Percentiles rank a stretch among this genome's conserved stretches.
phyloP scores from a whole-genome alignment of 129 eudicot species.

The Helianthus tuberosus region DNA sequence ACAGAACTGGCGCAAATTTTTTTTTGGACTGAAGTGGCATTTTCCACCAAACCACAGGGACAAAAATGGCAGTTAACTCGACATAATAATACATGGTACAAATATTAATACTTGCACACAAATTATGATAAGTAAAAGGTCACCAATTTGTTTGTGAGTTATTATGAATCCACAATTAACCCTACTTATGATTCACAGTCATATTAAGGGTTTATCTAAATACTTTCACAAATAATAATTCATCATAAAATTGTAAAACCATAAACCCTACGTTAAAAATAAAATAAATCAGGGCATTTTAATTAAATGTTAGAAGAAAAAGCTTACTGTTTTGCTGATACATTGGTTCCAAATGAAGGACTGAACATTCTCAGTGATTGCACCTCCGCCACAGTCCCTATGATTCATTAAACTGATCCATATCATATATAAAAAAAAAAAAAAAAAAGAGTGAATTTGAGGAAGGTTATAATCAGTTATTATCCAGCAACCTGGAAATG shows the following conservation, averaged over 20 bases:
- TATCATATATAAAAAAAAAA: not conserved
- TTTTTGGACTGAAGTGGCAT: too few relatives aligned
- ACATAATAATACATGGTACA: not conserved
- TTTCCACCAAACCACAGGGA: too few relatives aligned
- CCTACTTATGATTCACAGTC: not conserved
- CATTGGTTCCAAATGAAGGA: slow-evolving; percentile 69
- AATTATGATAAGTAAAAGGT: not conserved
- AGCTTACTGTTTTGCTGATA: slow-evolving; percentile 58
- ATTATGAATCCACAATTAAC: not conserved
- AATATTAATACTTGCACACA: slow-evolving; percentile 15
- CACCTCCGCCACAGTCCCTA: slow-evolving; percentile 80
- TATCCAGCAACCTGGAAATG: slow-evolving; percentile 48
- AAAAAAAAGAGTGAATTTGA: not conserved
- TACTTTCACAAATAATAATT: not conserved
- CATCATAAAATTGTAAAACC: not conserved
- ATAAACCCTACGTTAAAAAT: slow-evolving; percentile 5
- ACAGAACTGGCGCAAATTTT: too few relatives aligned
- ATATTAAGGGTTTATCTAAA: not conserved
- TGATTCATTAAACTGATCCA: not conserved
- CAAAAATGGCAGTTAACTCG: too few relatives aligned
- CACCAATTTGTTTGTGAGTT: too few relatives aligned
- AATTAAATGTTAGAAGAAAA: not conserved
- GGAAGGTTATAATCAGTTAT: not conserved
- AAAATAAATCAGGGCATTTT: not conserved
- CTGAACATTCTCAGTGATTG: slow-evolving; percentile 75